These are phyloP conservation scores for Irpex sp. DNA, from an alignment of 1,284 basidiomycete species.

Conservation along the genomic window DNA sequence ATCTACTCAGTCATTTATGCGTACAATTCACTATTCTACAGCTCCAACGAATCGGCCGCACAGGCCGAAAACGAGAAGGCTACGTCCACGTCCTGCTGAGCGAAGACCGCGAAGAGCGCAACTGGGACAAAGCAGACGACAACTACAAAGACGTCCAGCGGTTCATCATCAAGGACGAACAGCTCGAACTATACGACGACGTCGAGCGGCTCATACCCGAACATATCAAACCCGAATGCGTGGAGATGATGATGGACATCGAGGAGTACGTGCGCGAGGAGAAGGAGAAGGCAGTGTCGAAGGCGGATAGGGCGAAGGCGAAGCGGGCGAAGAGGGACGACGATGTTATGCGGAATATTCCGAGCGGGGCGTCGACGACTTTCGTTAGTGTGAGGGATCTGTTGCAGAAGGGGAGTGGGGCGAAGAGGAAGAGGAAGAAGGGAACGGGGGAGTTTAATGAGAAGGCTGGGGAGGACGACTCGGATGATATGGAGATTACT, in stretches of 20 bases:
- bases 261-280: conserved; percentile 55
- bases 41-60: conserved; percentile 96
- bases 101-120: conserved; percentile 87
- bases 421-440: conserved; percentile 36
- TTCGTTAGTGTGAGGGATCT: conserved; percentile 65
- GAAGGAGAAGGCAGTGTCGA: too few relatives aligned
- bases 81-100: conserved; percentile 92
- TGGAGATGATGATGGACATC: conserved; percentile 83
- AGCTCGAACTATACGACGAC: conserved; percentile 91
- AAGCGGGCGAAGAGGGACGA: conserved; percentile 40
- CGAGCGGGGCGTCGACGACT: conserved; percentile 54
- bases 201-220: conserved; percentile 85
- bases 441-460: conserved; percentile 24
- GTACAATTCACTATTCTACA: conserved; percentile 26
- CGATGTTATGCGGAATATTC: conserved; percentile 63
- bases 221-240: conserved; percentile 69
- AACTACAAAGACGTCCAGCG: conserved; percentile 90
- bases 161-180: conserved; percentile 81
- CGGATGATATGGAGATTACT: conserved; percentile 61
- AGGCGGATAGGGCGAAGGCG: too few relatives aligned
- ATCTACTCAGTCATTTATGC: background rate
- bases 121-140: conserved; percentile 88
- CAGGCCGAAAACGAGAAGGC: conserved; percentile 91
- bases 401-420: conserved; percentile 38
- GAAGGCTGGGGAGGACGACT: conserved; percentile 52